Percentiles rank a stretch among this genome's conserved stretches.
Conservation (phyloP, 2,329 filamentous ascomycete species). For the Cladosporium velox region DNA sequence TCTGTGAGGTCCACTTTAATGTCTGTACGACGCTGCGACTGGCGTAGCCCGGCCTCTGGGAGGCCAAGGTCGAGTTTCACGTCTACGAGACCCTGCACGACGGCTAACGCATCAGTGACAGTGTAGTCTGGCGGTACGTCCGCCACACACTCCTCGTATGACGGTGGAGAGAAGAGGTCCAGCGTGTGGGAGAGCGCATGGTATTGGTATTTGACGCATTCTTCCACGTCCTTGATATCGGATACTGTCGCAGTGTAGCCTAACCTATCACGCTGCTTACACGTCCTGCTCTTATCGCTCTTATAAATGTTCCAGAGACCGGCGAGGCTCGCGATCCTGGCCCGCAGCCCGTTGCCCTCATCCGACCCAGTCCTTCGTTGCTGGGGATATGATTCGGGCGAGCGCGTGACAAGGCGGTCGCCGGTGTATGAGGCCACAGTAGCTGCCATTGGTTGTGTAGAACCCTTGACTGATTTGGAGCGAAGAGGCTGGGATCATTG, state of each 20-base stretch:
- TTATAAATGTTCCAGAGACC: conserved; percentile 28
- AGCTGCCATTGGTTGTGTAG: conserved; percentile 47
- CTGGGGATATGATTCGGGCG: conserved; percentile 45
- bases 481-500: conserved; percentile 37
- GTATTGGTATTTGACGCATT: not conserved
- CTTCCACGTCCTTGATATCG: not conserved
- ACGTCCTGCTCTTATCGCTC: conserved; percentile 7
- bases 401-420: conserved; percentile 44
- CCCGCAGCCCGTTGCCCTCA: conserved; percentile 36
- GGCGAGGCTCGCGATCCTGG: conserved; percentile 11
- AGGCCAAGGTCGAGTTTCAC: conserved; percentile 9
- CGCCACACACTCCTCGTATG: conserved; percentile 46
- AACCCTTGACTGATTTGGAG: conserved; percentile 29
- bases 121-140: conserved; percentile 51
- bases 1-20: conserved; percentile 59
- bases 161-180: conserved; percentile 39
- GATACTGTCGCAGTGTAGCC: not conserved
- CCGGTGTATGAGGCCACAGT: conserved; percentile 45
- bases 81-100: conserved; percentile 8
- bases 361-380: conserved; percentile 48
- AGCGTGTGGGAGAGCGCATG: not conserved
- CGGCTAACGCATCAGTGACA: conserved; percentile 43
- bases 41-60: not conserved
- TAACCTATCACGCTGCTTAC: conserved; percentile 7
- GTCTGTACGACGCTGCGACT: conserved; percentile 29